Percentiles rank a stretch among this genome's conserved stretches.
These are phyloP conservation scores for Amanita fuliginea DNA, from an alignment of 768 basidiomycete species.

Conservation along the genomic window DNA sequence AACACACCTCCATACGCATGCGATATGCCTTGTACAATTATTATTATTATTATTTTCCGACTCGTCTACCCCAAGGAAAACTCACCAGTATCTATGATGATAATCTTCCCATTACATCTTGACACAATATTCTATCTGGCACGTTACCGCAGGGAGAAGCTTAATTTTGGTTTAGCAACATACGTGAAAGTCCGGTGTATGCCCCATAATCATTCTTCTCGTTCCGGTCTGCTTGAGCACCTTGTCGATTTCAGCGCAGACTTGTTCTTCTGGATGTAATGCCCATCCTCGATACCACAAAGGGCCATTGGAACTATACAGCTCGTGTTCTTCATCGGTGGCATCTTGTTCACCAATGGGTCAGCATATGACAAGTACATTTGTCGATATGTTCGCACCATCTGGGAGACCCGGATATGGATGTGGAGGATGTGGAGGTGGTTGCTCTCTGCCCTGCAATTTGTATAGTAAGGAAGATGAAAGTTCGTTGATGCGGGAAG, in stretches of 20 bases:
- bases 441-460: conserved; percentile 52
- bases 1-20: conserved; percentile 92
- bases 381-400: conserved; percentile 16
- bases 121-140: conserved; percentile 59
- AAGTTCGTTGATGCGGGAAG: conserved; percentile 70
- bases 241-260: conserved; percentile 61
- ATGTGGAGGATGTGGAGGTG: conserved; percentile 59
- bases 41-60: not conserved
- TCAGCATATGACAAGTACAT: conserved; percentile 1
- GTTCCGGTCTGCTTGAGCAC: conserved; percentile 72
- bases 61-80: no score
- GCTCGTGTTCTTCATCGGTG: conserved; percentile 50
- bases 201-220: conserved; percentile 89
- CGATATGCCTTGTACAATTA: conserved; percentile 56
- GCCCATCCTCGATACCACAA: conserved; percentile 97
- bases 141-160: not conserved
- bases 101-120: conserved; percentile 83
- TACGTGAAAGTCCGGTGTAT: conserved; percentile 83
- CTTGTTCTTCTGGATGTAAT: conserved; percentile 51
- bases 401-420: conserved; percentile 40
- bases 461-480: conserved; percentile 59
- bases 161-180: not conserved
- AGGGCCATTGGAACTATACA: conserved; percentile 76
- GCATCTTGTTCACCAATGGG: conserved; percentile 29
- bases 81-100: conserved; percentile 90